Conservation (phyloP, 129 eudicot species). For the Cynara cardunculus region DNA sequence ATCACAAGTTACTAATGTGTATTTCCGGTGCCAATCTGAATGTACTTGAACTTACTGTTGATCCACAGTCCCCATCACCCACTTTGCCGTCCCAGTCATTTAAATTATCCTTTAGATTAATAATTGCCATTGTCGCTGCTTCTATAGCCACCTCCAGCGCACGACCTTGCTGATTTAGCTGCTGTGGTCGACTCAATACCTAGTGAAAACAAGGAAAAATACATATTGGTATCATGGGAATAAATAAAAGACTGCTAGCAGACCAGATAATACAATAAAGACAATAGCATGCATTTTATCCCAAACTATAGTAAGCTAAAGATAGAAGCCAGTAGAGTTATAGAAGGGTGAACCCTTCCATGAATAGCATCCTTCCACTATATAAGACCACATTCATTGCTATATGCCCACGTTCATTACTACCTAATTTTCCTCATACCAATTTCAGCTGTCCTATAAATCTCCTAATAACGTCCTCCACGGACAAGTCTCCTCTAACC, state of each 20-base stretch:
- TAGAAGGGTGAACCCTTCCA: neutral
- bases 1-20: neutral
- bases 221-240: neutral
- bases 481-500: too few relatives aligned
- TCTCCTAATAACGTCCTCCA: too few relatives aligned
- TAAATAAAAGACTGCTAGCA: neutral
- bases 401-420: too few relatives aligned
- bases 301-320: neutral
- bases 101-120: conserved; percentile 60
- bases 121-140: conserved; percentile 70
- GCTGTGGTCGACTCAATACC: conserved; percentile 70
- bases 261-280: conserved; percentile 1
- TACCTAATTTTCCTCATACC: too few relatives aligned
- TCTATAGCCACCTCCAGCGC: conserved; percentile 86
- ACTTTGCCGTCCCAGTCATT: conserved; percentile 96
- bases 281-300: neutral
- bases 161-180: conserved; percentile 60
- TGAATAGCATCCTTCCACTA: neutral
- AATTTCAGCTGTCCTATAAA: too few relatives aligned
- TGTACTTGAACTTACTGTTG: conserved; percentile 64
- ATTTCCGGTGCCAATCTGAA: neutral
- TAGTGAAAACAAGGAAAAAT: conserved; percentile 23
- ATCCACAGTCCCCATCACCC: conserved; percentile 99
- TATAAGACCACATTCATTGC: too few relatives aligned
- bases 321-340: neutral